A percentile compares a stretch with the other conserved stretches of the same genome.
Conservation (phyloP, 2,329 filamentous ascomycete species). For the Coniochaeta ligniaria region DNA sequence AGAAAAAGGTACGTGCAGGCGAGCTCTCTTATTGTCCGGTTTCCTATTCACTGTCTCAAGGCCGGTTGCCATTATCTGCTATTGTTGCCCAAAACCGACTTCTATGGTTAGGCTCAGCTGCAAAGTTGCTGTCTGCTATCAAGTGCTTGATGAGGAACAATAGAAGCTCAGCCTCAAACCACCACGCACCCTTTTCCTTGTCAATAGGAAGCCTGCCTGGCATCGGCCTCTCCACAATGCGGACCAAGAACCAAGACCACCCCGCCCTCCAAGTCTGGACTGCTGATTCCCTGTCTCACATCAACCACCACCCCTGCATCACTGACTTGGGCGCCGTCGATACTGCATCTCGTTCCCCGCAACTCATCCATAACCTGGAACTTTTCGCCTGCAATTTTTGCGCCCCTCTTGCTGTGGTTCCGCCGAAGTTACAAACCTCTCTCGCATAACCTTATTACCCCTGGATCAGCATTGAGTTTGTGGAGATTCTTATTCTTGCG, state of each 20-base stretch:
- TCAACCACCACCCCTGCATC: background rate
- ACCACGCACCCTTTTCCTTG: background rate
- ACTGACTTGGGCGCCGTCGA: background rate
- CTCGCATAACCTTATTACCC: background rate
- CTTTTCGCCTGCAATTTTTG: background rate
- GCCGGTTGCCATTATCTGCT: background rate
- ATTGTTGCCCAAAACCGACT: background rate
- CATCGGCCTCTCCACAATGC: too few species aligned
- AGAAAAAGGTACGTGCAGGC: background rate
- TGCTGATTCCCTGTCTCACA: background rate
- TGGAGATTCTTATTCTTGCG: background rate
- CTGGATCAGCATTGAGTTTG: background rate
- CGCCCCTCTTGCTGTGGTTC: background rate
- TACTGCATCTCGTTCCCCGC: background rate
- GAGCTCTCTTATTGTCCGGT: background rate
- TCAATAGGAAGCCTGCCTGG: too few species aligned
- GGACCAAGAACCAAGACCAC: background rate
- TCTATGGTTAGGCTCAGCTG: background rate
- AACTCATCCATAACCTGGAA: background rate
- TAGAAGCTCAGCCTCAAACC: background rate
- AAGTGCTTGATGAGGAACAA: background rate
- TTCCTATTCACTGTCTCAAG: background rate
- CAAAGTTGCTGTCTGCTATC: background rate
- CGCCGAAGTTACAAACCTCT: background rate
- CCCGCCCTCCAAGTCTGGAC: background rate